phyloP scores from a whole-genome alignment of 129 eudicot species.

The Helianthus tuberosus region DNA sequence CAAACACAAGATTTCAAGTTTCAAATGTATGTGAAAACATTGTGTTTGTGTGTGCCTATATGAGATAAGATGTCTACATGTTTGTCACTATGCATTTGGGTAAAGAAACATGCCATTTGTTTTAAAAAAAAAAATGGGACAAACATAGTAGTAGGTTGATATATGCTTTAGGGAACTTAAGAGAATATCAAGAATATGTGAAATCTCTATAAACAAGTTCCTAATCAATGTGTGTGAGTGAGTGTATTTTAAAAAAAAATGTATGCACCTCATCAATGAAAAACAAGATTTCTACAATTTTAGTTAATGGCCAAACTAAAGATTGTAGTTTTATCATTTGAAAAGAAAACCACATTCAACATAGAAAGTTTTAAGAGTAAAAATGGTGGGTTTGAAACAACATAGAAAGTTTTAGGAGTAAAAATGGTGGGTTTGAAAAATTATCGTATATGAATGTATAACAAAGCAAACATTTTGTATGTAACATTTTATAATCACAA shows the following conservation, averaged over 20 bases:
- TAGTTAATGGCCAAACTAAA: conserved; percentile 10
- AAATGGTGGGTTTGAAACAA: background rate
- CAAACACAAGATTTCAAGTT: background rate
- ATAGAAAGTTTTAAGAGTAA: background rate
- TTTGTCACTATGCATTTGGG: conserved; percentile 7
- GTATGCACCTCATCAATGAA: background rate
- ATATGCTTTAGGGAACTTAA: conserved; percentile 7
- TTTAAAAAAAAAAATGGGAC: background rate
- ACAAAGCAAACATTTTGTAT: background rate
- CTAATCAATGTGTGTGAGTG: conserved; percentile 13
- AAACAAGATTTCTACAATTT: conserved; percentile 6
- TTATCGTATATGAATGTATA: background rate
- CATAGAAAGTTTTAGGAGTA: too few relatives aligned
- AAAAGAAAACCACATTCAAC: conserved; percentile 2
- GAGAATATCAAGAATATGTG: background rate
- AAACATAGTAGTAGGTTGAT: conserved; percentile 10
- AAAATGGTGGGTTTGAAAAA: too few relatives aligned
- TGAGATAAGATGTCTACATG: conserved; percentile 9
- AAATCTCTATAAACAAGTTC: background rate
- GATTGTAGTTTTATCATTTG: background rate
- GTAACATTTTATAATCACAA: background rate
- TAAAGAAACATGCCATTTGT: conserved; percentile 3
- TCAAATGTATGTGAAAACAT: background rate
- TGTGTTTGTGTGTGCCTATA: conserved; percentile 7
- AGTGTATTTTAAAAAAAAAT: background rate